phyloP scores from a whole-genome alignment of 148 eudicot genomes.

The Amaranthus hypochondriacus region DNA sequence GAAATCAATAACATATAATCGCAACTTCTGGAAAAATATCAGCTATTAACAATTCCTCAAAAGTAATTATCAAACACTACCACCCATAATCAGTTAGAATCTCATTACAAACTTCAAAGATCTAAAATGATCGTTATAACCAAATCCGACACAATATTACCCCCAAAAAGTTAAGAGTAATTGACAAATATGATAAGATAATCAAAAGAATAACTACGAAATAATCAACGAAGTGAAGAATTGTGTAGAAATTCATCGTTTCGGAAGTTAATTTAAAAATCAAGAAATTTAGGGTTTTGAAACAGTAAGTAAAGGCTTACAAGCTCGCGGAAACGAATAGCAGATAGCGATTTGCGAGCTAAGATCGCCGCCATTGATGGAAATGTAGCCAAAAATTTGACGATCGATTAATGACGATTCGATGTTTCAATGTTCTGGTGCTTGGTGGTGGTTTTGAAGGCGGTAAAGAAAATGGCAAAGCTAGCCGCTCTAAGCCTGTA shows the following conservation, averaged over 20 bases:
- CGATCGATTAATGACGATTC: constrained; percentile 9
- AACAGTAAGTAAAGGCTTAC: constrained; percentile 32
- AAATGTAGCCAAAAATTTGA: constrained; percentile 2
- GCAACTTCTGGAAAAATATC: neutral
- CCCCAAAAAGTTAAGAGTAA: neutral
- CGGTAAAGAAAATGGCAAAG: neutral
- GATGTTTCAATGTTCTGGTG: neutral
- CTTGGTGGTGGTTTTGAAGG: neutral
- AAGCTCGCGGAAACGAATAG: constrained; percentile 57
- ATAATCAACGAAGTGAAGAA: neutral
- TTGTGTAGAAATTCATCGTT: neutral
- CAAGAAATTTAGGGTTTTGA: constrained; percentile 18
- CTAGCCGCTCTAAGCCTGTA: no score
- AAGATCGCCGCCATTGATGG: constrained; percentile 57
- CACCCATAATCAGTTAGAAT: neutral
- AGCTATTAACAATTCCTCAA: neutral
- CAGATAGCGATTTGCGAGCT: constrained; percentile 60
- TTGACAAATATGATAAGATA: neutral
- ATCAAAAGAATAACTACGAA: neutral
- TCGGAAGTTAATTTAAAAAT: neutral
- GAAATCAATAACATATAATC: neutral
- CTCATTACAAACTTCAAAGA: neutral
- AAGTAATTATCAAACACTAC: neutral
- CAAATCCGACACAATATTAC: constrained; percentile 8
- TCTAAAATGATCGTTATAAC: neutral